Conservation (phyloP, 2,329 filamentous ascomycete species). For the Talaromyces amestolkiae region DNA sequence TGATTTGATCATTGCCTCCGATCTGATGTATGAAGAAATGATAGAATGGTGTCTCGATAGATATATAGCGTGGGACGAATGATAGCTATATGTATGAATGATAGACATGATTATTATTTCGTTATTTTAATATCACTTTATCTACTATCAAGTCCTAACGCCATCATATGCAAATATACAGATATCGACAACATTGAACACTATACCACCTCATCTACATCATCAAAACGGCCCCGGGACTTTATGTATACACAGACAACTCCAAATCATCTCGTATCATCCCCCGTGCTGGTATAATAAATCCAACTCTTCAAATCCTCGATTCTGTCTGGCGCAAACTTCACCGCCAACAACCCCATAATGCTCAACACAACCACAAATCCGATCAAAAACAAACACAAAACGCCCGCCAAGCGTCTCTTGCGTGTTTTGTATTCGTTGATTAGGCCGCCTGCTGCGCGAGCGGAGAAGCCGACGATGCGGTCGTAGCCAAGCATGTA, state of each 20-base stretch:
- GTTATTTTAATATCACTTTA: background rate
- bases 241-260: background rate
- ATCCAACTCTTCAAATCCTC: slow-evolving; percentile 37
- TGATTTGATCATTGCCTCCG: background rate
- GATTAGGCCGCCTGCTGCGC: slow-evolving; percentile 66
- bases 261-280: slow-evolving; percentile 8
- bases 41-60: background rate
- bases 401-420: slow-evolving; percentile 76
- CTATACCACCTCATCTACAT: background rate
- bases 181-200: background rate
- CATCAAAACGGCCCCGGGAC: too few species aligned
- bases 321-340: slow-evolving; percentile 38
- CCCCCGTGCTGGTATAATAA: slow-evolving; percentile 33
- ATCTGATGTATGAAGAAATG: background rate
- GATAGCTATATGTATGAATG: background rate
- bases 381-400: slow-evolving; percentile 61
- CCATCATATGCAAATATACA: background rate
- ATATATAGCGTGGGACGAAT: background rate
- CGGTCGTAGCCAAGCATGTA: slow-evolving; percentile 68
- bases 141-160: background rate
- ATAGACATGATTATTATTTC: background rate
- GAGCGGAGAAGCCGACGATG: slow-evolving; percentile 13
- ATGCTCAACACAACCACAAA: slow-evolving; percentile 70
- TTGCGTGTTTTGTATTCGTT: slow-evolving; percentile 72
- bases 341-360: slow-evolving; percentile 60